Conservation (phyloP, 2,329 filamentous ascomycete genomes). For the Colletotrichum caudatum region DNA sequence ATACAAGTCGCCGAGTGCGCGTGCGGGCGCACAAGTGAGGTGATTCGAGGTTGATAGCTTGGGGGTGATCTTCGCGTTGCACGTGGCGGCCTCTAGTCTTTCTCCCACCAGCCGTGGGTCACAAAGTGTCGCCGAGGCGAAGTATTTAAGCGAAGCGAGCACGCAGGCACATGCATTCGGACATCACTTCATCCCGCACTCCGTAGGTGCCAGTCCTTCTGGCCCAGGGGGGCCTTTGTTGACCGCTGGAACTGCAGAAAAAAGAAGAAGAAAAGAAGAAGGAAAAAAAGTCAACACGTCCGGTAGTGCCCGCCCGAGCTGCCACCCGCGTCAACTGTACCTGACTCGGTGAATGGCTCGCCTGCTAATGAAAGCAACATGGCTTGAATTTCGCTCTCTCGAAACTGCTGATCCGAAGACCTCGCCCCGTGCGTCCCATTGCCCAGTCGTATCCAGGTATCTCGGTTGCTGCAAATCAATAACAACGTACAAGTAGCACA, state of each 20-base stretch:
- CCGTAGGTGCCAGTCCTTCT: constrained; percentile 1
- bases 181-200: constrained; percentile 16
- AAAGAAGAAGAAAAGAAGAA: constrained; percentile 6
- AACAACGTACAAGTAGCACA: constrained; percentile 29
- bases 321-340: constrained; percentile 6
- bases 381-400: constrained; percentile 35
- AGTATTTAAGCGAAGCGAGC: not conserved
- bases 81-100: not conserved
- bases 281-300: constrained; percentile 11
- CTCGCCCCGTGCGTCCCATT: constrained; percentile 20
- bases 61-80: not conserved
- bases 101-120: not conserved
- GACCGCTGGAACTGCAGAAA: constrained; percentile 26
- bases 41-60: not conserved
- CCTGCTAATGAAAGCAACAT: constrained; percentile 28
- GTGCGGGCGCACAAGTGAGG: constrained; percentile 7
- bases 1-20: not conserved
- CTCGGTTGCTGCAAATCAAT: constrained; percentile 35
- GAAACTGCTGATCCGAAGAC: constrained; percentile 27
- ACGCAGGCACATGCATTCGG: not conserved
- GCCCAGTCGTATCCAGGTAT: constrained; percentile 37
- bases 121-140: constrained; percentile 4
- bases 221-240: constrained; percentile 8
- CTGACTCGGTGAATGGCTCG: constrained; percentile 18
- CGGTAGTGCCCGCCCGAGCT: constrained; percentile 23